Base-by-base conservation (phyloP, 768 basidiomycete genomes). In the Lactarius indigo region DNA sequence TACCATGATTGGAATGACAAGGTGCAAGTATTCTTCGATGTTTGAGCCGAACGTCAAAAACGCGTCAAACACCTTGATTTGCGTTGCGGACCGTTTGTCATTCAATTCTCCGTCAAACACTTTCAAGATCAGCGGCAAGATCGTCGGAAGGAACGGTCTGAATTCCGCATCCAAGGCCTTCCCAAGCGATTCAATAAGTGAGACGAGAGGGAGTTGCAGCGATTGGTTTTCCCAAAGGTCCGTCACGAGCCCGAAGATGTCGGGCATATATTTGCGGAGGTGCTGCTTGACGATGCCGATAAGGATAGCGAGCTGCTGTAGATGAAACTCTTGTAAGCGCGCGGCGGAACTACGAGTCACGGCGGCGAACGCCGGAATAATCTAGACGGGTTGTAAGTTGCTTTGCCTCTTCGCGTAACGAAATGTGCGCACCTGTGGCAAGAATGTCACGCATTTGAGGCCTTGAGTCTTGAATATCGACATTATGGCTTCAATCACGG, bases 401-500 rank as follows among this genome's bases (percentile, higher is more conserved):
- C 23, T 17, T n/a, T 2, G 6, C 28, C 18, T 9, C 10, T 57
- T 31, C 2, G 30, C 18, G 57, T 37, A 17, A 31, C 17, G 35
- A 3, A 17, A 26, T 39, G 58, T 75, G 59, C 52, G 55, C 74
- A 94, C 94, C 82, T 97, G 95, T 54, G 96, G 92, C 30, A 99
- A 78, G 78, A 98, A 98, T 2, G 92, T 86, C 23, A 96, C 95
- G 75, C 94, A 97, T 82, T 96, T 95, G 74, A 98, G 79, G 17
- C 96, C 95, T 74, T 98, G 96, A 0, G 95, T 97, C 77, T 96
- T 95, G 84, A 98, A 99, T 68, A 99, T 98, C 56, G 94, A 90
- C 94, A 98, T 98, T 71, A 99, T 91, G 1, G 95, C 95, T 75
- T 98, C 95, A 64, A 98, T 95, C 57, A 96, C 96, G 28, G 88